These are phyloP conservation scores for Wallacemonas sp. DNA, from an alignment of 208 protist species.

Conservation along the genomic window DNA sequence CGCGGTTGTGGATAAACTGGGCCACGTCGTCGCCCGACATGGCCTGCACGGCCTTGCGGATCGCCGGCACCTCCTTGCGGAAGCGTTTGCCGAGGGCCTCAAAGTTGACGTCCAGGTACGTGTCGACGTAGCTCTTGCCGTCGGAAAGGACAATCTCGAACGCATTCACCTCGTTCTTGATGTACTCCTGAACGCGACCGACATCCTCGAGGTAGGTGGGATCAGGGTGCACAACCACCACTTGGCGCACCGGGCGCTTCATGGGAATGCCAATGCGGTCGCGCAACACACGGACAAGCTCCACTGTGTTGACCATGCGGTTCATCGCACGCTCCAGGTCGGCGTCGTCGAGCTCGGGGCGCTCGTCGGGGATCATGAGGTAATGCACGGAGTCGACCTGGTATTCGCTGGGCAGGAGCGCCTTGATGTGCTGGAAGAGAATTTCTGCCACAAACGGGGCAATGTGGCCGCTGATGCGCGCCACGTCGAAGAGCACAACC, in stretches of 20 bases:
- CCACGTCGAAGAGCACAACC: slow-evolving; percentile 91
- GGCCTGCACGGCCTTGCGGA: slow-evolving; percentile 81
- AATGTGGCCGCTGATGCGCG: slow-evolving; percentile 96
- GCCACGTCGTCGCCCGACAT: slow-evolving; percentile 57
- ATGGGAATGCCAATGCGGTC: slow-evolving; percentile 93
- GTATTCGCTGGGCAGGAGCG: slow-evolving; percentile 77
- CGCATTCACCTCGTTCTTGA: slow-evolving; percentile 93
- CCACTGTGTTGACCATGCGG: slow-evolving; percentile 93
- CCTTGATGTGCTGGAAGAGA: slow-evolving; percentile 97
- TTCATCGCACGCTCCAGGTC: slow-evolving; percentile 78
- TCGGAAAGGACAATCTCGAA: slow-evolving; percentile 79
- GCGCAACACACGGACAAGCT: slow-evolving; percentile 94
- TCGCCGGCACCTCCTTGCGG: slow-evolving; percentile 79
- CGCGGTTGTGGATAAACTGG: slow-evolving; percentile 49
- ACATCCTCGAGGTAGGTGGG: slow-evolving; percentile 76
- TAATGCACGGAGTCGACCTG: slow-evolving; percentile 94
- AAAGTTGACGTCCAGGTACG: slow-evolving; percentile 90
- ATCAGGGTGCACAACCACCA: slow-evolving; percentile 89
- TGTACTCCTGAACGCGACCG: slow-evolving; percentile 75
- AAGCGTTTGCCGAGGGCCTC: slow-evolving; percentile 83
- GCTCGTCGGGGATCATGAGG: slow-evolving; percentile 88
- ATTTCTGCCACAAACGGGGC: slow-evolving; percentile 99
- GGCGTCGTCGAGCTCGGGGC: slow-evolving; percentile 62
- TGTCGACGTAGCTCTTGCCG: slow-evolving; percentile 82
- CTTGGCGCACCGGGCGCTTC: slow-evolving; percentile 89